Base-by-base conservation (phyloP, 305 asterid genomes). In the Plantago coronopus region DNA sequence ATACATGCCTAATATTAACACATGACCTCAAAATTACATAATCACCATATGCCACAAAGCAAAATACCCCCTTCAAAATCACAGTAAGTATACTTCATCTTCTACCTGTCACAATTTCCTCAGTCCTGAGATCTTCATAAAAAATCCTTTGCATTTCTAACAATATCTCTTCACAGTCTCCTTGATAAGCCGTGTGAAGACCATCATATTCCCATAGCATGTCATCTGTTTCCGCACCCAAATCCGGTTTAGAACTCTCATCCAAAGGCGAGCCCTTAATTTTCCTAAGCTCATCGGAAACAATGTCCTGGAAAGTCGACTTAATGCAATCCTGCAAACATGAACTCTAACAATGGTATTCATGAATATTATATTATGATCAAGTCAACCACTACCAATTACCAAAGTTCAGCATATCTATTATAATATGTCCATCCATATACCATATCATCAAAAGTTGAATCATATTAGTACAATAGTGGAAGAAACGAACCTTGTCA, bases 121-220 rank as follows among this genome's bases (percentile, higher is more conserved):
- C 81, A 18, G 60, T 66, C 72, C 76, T 72, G 25, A 83, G 83
- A 69, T 93, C 95, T 72, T 93, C 95, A 65, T 89, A 93, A 77
- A 93, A 89, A 69, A 93, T 80, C 59, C 83, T 83, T 68, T 89
- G 96, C 96, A 89, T 86, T 73, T 86, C 89, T 65, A 93, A 34
- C 68, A 93, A 63, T 62, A 93, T 81, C 75, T 93, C 91, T 76
- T 93, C 97, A 40, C 88, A 83, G 72, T 83, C 91, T 11, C 93
- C 95, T 69, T 77, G 82, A 76, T 71, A 77, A 75, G 82, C 84
- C 22, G 85, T 67, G 63, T 74, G 83, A 64, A 80, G 78, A 59
- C 96, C 91, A 65, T 89, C 84, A 77, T 86, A 89, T 70, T 93
- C 95, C 97, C 97, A 93, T 73, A 93, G 74, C 78, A 78, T 74